These are phyloP conservation scores for Fonsecaea erecta DNA, from an alignment of 2,329 filamentous ascomycete genomes.

Conservation along the genomic window DNA sequence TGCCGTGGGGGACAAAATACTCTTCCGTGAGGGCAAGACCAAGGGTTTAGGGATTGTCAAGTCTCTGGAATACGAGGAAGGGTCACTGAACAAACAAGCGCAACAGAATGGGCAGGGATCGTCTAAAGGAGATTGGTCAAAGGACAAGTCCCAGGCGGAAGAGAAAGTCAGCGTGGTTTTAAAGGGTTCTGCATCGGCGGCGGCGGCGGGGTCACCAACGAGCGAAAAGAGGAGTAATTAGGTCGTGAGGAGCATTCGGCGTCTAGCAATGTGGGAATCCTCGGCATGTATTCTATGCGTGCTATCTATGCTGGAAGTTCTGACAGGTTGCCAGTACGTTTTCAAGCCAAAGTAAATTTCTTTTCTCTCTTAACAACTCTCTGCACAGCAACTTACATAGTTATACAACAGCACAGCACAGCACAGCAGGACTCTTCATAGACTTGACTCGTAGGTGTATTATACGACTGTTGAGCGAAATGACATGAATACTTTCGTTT, in stretches of 20 bases:
- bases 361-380: background rate
- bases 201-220: slow-evolving; percentile 1
- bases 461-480: no score
- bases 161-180: slow-evolving; percentile 5
- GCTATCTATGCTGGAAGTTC: background rate
- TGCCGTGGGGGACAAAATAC: slow-evolving; percentile 80
- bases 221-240: slow-evolving; percentile 23
- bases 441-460: no score
- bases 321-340: background rate
- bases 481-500: no score
- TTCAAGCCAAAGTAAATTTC: background rate
- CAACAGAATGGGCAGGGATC: background rate
- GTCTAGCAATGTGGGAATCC: background rate
- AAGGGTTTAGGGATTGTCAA: slow-evolving; percentile 97
- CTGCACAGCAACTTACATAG: background rate
- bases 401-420: no score
- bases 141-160: slow-evolving; percentile 22
- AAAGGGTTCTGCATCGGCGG: slow-evolving; percentile 2
- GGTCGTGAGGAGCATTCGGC: background rate
- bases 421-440: no score
- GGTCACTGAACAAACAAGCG: slow-evolving; percentile 52
- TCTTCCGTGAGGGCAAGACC: slow-evolving; percentile 93
- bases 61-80: slow-evolving; percentile 78
- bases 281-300: background rate
- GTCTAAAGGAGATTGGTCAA: slow-evolving; percentile 14